Percentiles rank a stretch among this genome's conserved stretches.
phyloP scores from a whole-genome alignment of 805 yeast genomes.

The Myxozyma udenii region DNA sequence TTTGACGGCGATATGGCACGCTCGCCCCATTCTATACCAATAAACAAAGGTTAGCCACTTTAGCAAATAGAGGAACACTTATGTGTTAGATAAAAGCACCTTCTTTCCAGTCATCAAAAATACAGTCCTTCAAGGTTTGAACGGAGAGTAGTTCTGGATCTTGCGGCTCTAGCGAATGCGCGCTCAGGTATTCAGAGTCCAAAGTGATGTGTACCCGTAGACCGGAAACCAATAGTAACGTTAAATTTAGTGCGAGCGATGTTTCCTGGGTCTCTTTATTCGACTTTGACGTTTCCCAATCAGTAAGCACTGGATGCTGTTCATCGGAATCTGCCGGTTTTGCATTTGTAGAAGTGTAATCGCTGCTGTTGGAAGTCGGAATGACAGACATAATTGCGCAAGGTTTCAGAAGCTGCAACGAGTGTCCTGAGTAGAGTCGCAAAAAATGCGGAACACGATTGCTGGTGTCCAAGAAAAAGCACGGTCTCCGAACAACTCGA shows the following conservation, averaged over 20 bases:
- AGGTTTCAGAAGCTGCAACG: too few species aligned
- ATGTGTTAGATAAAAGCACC: conserved; percentile 4
- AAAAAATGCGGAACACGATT: too few species aligned
- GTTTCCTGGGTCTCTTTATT: too few species aligned
- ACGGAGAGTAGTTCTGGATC: conserved; percentile 26
- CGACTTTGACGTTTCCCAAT: too few species aligned
- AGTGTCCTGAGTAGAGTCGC: too few species aligned
- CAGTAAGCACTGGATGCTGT: too few species aligned
- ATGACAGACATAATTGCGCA: too few species aligned
- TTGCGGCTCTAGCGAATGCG: conserved; percentile 8
- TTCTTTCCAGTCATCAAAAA: conserved; percentile 22
- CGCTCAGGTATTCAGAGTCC: conserved; percentile 13
- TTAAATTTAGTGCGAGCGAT: conserved; percentile 19
- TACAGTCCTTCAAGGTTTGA: conserved; percentile 11
- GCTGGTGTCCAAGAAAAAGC: too few species aligned
- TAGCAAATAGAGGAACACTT: neutral
- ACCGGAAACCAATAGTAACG: conserved; percentile 24
- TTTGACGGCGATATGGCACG: conserved; percentile 12
- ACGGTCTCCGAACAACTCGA: too few species aligned
- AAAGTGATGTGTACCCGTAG: conserved; percentile 12
- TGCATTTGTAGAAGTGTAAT: too few species aligned
- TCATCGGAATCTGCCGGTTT: too few species aligned
- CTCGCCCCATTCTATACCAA: conserved; percentile 29
- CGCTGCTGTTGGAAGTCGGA: too few species aligned
- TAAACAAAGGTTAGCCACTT: neutral